Base-by-base conservation (phyloP, 768 basidiomycete species). In the Rhizopogon rudus region DNA sequence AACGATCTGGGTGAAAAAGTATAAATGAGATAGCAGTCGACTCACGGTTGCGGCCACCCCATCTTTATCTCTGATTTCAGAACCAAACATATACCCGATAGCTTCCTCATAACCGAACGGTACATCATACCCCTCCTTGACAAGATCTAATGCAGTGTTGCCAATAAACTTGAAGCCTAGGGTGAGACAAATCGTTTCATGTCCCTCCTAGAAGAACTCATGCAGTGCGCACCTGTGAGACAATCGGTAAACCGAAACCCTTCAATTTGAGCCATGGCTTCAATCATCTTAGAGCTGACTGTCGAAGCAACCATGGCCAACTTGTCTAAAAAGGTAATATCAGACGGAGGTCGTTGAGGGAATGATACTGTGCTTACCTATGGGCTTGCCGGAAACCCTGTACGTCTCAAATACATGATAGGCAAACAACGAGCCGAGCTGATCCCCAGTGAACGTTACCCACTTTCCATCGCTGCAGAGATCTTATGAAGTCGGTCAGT, bases 71-170 rank as follows among this genome's bases (percentile, higher is more conserved):
- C 88, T 77, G 60, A 94, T 81, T 28, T 83, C 74, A 13, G 81
- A 74, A 28, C 90, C 89, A 67, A 92, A 84, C 91, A 93, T 93
- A 65, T 82, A 95, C 3, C 93, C 93, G 53, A 95, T 93, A 1
- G 93, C 93, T 70, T 95, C 93, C 65, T 95, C 93, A 63, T 95
- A 95, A 9, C 86, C 91, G 63, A 94, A 93, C 0, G 80, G 82
- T 9, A 87, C 85, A 41, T 86, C 80, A 62, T 80, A 90, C 2
- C 91, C 92, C 40, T 83, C 71, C 42, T 72, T 65, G 13, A 79
- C 84, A 14, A 93, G 78, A 49, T 76, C 71, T 37, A 91, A 70
- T 3, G 87, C 89, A 8, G 84, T 86, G 64, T 94, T 95, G 7
- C 93, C 93, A 49, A 95, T 92, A 65, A 81, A 93, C 70, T 95